These are phyloP conservation scores for Emericellopsis terricola DNA, from an alignment of 495 filamentous ascomycete genomes.

Conservation along the genomic window DNA sequence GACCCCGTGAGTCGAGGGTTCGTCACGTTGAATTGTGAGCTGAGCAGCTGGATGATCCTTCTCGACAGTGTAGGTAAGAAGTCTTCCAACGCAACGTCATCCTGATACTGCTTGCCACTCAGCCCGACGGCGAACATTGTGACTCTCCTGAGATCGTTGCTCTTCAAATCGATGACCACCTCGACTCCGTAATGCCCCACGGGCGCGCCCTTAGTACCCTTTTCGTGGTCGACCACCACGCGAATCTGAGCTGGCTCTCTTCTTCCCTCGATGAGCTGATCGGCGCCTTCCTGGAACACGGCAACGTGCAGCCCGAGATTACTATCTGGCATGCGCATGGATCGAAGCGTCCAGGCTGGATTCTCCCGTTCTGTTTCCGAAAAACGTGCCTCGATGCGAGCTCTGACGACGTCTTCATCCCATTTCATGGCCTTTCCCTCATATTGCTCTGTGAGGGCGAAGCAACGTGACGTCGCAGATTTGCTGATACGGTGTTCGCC, in stretches of 20 bases:
- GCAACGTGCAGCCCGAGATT: conserved; percentile 53
- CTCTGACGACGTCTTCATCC: conserved; percentile 73
- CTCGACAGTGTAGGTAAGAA: conserved; percentile 52
- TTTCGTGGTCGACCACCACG: conserved; percentile 41
- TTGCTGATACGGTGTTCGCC: conserved; percentile 29
- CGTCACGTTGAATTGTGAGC: conserved; percentile 46
- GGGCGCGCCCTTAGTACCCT: conserved; percentile 34
- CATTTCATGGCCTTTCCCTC: conserved; percentile 61
- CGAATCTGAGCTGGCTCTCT: conserved; percentile 38
- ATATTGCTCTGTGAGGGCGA: conserved; percentile 54
- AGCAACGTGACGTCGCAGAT: conserved; percentile 35
- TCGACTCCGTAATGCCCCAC: conserved; percentile 55
- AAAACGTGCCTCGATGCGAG: conserved; percentile 70
- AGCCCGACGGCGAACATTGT: conserved; percentile 41
- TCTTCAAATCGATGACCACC: conserved; percentile 35
- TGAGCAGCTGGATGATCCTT: conserved; percentile 46
- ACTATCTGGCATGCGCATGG: conserved; percentile 36
- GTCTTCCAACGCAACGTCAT: conserved; percentile 48
- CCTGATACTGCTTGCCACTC: conserved; percentile 42
- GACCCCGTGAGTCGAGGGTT: conserved; percentile 48
- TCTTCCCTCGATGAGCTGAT: conserved; percentile 33
- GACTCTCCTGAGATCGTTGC: conserved; percentile 19
- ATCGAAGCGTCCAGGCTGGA: conserved; percentile 60
- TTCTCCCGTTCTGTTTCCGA: conserved; percentile 62
- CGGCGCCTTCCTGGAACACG: conserved; percentile 51